phyloP scores from a whole-genome alignment of 441 rosid species.

The Erodium texanum region DNA sequence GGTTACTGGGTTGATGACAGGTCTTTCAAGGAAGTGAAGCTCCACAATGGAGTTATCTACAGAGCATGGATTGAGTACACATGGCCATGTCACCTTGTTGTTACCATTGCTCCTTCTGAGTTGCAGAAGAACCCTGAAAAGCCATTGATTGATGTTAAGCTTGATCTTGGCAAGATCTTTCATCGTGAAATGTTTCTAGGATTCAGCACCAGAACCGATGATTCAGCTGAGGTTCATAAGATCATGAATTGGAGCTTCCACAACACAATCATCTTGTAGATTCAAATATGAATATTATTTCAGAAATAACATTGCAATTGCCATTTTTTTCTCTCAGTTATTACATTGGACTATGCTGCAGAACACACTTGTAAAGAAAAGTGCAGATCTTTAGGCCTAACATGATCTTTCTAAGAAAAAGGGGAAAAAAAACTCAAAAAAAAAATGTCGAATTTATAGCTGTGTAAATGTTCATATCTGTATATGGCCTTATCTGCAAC shows the following conservation, averaged over 20 bases:
- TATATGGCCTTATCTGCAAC: slow-evolving; percentile 15
- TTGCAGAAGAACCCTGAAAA: neutral
- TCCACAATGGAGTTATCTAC: too few species aligned
- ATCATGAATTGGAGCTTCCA: neutral
- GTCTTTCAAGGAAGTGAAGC: too few species aligned
- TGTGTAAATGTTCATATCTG: too few species aligned
- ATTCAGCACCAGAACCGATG: neutral
- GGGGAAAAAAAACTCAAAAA: neutral
- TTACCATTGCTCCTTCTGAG: too few species aligned
- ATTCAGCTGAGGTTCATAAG: neutral
- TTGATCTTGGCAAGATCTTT: neutral
- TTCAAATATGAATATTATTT: too few species aligned
- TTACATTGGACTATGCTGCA: neutral
- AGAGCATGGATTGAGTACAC: too few species aligned
- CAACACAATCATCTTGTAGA: neutral
- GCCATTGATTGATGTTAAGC: neutral
- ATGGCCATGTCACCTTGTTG: too few species aligned
- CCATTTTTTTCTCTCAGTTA: neutral
- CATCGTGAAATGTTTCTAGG: neutral
- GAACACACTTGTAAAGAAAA: neutral
- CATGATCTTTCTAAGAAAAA: too few species aligned
- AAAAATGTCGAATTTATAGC: slow-evolving; percentile 11
- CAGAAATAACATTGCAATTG: neutral
- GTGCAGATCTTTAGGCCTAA: neutral
- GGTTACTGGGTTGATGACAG: too few species aligned